Evolutionary conservation across 225 moss, liverwort and hornwort species (phyloP).

Genomic region (Physcomitrium patens): DNA sequence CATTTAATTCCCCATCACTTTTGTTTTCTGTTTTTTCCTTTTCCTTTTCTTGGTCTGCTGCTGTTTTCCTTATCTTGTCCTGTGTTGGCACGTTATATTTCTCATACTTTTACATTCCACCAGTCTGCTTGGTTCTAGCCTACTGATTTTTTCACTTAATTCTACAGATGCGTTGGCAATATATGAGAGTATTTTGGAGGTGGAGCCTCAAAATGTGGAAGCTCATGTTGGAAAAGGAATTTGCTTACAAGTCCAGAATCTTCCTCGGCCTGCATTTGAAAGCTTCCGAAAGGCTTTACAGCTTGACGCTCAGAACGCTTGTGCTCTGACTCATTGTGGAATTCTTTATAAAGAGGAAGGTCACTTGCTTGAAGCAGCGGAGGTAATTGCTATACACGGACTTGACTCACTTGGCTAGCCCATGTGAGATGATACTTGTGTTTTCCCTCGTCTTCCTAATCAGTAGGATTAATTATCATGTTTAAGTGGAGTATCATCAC

Average conservation of each 20-base stretch:
- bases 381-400: conserved; percentile 48
- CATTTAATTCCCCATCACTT: too few relatives aligned
- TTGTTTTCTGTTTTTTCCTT: neutral
- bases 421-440: neutral
- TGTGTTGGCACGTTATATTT: too few relatives aligned
- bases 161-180: conserved; percentile 67
- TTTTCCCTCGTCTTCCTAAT: neutral
- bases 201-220: conserved; percentile 79
- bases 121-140: neutral
- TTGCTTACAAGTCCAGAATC: conserved; percentile 75
- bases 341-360: conserved; percentile 91
- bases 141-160: conserved; percentile 25
- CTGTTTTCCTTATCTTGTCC: too few relatives aligned
- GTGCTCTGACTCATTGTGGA: conserved; percentile 87
- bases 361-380: conserved; percentile 83
- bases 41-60: neutral
- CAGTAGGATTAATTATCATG: neutral
- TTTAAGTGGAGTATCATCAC: conserved; percentile 18
- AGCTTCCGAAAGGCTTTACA: conserved; percentile 80
- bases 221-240: conserved; percentile 88
- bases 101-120: too few relatives aligned
- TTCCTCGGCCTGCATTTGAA: conserved; percentile 78
- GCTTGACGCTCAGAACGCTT: conserved; percentile 76
- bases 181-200: conserved; percentile 73
- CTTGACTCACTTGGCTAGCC: conserved; percentile 3